Evolutionary conservation across 2,329 filamentous ascomycete species (phyloP).

Genomic region (Calonectria pseudoreteaudii): DNA sequence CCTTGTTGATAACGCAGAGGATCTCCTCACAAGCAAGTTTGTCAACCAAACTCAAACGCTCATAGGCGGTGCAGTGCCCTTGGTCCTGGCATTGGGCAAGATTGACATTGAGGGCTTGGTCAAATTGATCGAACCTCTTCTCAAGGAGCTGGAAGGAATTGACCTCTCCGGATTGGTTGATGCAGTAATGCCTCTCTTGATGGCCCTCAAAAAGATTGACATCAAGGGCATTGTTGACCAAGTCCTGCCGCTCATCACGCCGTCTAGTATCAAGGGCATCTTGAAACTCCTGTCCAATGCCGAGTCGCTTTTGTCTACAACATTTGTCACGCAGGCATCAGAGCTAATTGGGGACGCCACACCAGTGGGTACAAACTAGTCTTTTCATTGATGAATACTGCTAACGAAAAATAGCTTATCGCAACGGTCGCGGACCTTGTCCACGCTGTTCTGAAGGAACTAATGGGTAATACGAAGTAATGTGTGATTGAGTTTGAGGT

Average conservation of each 20-base stretch:
- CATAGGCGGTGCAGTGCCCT: slow-evolving; percentile 51
- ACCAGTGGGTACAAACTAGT: slow-evolving; percentile 27
- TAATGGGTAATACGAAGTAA: slow-evolving; percentile 39
- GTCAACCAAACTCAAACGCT: slow-evolving; percentile 56
- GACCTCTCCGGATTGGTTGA: slow-evolving; percentile 50
- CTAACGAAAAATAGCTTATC: slow-evolving; percentile 41
- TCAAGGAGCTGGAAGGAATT: slow-evolving; percentile 49
- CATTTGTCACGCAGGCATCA: slow-evolving; percentile 56
- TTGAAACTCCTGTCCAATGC: slow-evolving; percentile 53
- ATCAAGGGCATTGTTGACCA: slow-evolving; percentile 50
- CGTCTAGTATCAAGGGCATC: slow-evolving; percentile 51
- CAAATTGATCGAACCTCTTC: slow-evolving; percentile 49
- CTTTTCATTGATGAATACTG: fast-evolving
- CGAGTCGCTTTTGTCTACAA: slow-evolving; percentile 49
- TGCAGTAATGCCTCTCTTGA: slow-evolving; percentile 51
- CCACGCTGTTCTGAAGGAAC: slow-evolving; percentile 46
- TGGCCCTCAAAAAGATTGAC: slow-evolving; percentile 53
- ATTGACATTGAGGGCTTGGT: slow-evolving; percentile 54
- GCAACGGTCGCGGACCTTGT: slow-evolving; percentile 48
- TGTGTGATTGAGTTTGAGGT: not conserved
- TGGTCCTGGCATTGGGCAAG: slow-evolving; percentile 49
- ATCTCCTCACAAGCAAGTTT: slow-evolving; percentile 52
- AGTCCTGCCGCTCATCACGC: slow-evolving; percentile 55
- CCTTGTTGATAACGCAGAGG: slow-evolving; percentile 51
- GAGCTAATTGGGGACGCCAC: slow-evolving; percentile 52